Evolutionary conservation across 805 yeast genomes (phyloP).

Genomic region (Sungouiozyma intestinalis): DNA sequence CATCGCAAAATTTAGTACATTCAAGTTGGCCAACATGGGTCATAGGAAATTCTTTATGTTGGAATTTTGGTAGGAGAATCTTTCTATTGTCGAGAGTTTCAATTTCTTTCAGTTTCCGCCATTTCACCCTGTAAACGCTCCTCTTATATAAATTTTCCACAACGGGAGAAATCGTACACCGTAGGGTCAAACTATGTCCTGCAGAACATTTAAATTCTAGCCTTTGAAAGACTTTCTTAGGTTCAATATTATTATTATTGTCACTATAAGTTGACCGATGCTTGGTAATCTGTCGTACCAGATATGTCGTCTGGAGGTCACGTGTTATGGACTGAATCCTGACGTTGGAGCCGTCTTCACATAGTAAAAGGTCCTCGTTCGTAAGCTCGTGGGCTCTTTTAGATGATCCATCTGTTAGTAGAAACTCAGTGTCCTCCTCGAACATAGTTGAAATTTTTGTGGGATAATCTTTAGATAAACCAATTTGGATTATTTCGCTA

Average conservation of each 20-base stretch:
- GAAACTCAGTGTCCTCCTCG: slow-evolving; percentile 32
- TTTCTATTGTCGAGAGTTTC: slow-evolving; percentile 15
- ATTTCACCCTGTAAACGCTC: slow-evolving; percentile 12
- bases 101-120: slow-evolving; percentile 13
- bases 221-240: slow-evolving; percentile 12
- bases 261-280: slow-evolving; percentile 6
- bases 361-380: slow-evolving; percentile 33
- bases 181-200: slow-evolving; percentile 13
- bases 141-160: slow-evolving; percentile 15
- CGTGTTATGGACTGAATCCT: slow-evolving; percentile 33
- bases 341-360: slow-evolving; percentile 35
- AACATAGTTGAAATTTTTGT: no score
- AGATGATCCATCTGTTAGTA: slow-evolving; percentile 35
- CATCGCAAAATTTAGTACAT: slow-evolving; percentile 22
- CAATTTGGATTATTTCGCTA: not conserved
- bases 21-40: slow-evolving; percentile 15
- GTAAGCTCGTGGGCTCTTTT: slow-evolving; percentile 28
- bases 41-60: slow-evolving; percentile 17
- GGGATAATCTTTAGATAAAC: not conserved
- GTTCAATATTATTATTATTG: slow-evolving; percentile 12
- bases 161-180: slow-evolving; percentile 12
- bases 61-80: slow-evolving; percentile 17
- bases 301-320: slow-evolving; percentile 35
- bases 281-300: slow-evolving; percentile 27
- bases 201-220: slow-evolving; percentile 16